These are phyloP conservation scores for Pistacia atlantica DNA, from an alignment of 345 rosid genomes.

Conservation along the genomic window DNA sequence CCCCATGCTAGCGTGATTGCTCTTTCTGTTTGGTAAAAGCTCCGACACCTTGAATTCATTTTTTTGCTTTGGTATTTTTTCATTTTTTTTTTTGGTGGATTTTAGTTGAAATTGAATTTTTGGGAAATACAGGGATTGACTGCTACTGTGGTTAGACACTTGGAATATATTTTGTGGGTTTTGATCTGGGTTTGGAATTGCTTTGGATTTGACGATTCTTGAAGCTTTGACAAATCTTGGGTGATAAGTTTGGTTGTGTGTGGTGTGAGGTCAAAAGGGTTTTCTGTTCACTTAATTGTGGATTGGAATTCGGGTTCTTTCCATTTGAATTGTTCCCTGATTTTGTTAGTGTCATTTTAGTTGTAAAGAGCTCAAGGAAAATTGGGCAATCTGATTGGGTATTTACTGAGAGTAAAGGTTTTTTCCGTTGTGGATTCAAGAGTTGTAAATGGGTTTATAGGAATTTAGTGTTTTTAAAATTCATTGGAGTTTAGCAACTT, in stretches of 20 bases:
- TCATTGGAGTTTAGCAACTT: not conserved
- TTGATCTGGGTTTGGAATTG: slow-evolving; percentile 13
- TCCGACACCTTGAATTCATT: not conserved
- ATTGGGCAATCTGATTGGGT: not conserved
- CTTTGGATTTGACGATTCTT: not conserved
- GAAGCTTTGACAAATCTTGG: not conserved
- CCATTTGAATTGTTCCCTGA: not conserved
- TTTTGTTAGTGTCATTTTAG: not conserved
- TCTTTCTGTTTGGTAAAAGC: not conserved
- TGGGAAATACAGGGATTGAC: slow-evolving; percentile 6
- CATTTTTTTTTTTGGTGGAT: not conserved
- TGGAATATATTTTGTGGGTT: not conserved
- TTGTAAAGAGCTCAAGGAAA: not conserved
- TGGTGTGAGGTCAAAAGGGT: slow-evolving; percentile 12
- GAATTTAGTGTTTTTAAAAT: slow-evolving; percentile 2
- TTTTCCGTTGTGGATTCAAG: slow-evolving; percentile 14
- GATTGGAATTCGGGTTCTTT: slow-evolving; percentile 12
- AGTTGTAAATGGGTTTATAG: slow-evolving; percentile 19
- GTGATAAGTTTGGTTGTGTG: not conserved
- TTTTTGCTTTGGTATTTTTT: slow-evolving; percentile 12
- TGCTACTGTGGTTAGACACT: not conserved
- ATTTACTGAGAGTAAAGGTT: not conserved
- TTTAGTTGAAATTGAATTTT: not conserved
- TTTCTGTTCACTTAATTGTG: slow-evolving; percentile 12
- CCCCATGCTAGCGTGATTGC: not conserved